Base-by-base conservation (phyloP, 192 early-diverging fungal genomes). In the Borealophlyctis nickersoniae region DNA sequence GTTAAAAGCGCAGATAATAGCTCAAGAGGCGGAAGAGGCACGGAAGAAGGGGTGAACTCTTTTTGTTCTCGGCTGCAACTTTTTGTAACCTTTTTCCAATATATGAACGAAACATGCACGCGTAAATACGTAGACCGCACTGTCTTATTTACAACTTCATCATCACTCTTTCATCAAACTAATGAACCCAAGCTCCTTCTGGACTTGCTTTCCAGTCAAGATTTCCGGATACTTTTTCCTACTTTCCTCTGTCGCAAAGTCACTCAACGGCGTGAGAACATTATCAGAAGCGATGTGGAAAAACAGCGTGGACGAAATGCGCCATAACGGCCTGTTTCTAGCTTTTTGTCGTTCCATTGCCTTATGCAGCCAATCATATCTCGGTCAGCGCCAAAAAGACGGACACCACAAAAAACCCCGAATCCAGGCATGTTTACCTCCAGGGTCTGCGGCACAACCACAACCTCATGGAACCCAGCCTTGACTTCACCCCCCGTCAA, bases 391-490 rank as follows among this genome's bases (percentile, higher is more conserved):
- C 22, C 31, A 26, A 23, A 54, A 26, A 7, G 26, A 26, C 16
- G 26, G 22, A 14, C 14, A 24, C 1, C 0, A 26, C 19, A 0
- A 28, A 28, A 1, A 55, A 0, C 24, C 29, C 7, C 19, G 19
- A 19, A 29, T 19, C 54, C n/a, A 1, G n/a, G 9, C 13, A 31
- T n/a, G 11, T 36, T 58, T 60, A 70, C 69, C 69, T 58, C 65
- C 22, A 81, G 60, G 0, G 88, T 88, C 0, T 63, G 64, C 52
- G 84, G 73, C 27, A 81, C 83, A 30, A 89, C 82, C 50, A 81
- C 73, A 1, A 89, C 88, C 62, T 89, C 88, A 50, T 89, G 88
- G 71, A 81, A 89, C 56, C 88, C 88, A 0, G 88, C 88, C 31
- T 63, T 62, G 2, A 88, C 72, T 23, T 70, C 70, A 24, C 88